phyloP scores from a whole-genome alignment of 441 rosid species.

The Populus trichocarpa region DNA sequence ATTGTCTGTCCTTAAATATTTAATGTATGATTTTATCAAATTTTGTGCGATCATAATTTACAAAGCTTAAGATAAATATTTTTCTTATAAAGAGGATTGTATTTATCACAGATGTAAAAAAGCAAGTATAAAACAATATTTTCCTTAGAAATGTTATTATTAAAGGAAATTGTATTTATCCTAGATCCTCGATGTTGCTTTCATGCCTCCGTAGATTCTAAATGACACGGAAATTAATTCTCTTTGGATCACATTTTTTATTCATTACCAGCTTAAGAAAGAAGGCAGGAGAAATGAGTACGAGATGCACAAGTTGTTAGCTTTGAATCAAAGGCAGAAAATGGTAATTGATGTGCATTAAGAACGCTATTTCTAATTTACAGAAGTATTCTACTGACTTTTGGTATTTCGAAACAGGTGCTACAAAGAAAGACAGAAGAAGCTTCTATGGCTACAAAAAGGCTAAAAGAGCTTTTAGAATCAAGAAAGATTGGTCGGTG shows the following conservation, averaged over 20 bases:
- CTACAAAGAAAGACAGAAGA: constrained; percentile 97
- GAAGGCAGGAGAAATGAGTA: constrained; percentile 95
- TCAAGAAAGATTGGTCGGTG: constrained; percentile 62
- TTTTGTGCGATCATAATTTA: background rate
- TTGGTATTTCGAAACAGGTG: constrained; percentile 43
- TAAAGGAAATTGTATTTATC: background rate
- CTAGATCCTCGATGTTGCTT: background rate
- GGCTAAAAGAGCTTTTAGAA: constrained; percentile 91
- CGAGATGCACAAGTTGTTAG: constrained; percentile 95
- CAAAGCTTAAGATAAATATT: background rate
- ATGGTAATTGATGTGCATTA: constrained; percentile 48
- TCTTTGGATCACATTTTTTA: background rate
- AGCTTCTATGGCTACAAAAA: constrained; percentile 92
- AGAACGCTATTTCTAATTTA: constrained; percentile 10
- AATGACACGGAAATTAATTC: background rate
- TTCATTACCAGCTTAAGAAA: constrained; percentile 74
- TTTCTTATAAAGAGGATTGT: background rate
- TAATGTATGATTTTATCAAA: background rate
- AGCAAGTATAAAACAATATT: background rate
- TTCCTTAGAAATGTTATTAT: background rate
- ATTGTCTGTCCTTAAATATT: background rate
- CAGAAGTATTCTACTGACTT: constrained; percentile 16
- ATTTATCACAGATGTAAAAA: background rate
- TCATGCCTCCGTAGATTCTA: background rate
- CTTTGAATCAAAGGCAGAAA: constrained; percentile 94